phyloP scores from a whole-genome alignment of 306 rosid genomes.

The Ormosia semicastrata region DNA sequence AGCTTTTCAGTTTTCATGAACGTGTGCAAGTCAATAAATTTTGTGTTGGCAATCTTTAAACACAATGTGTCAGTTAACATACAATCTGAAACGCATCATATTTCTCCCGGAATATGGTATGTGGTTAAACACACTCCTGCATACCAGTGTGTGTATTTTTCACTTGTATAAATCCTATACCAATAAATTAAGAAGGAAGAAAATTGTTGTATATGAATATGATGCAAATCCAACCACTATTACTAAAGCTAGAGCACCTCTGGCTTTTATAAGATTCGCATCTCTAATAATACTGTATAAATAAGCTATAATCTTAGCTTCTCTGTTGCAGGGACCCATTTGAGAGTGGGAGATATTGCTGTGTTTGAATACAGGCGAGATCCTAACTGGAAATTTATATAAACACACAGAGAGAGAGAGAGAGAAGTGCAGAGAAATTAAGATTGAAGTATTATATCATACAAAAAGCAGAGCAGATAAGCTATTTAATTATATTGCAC shows the following conservation, averaged over 20 bases:
- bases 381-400: neutral
- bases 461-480: slow-evolving; percentile 29
- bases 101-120: neutral
- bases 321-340: slow-evolving; percentile 30
- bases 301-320: neutral
- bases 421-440: neutral
- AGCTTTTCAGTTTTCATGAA: slow-evolving; percentile 32
- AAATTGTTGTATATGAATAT: neutral
- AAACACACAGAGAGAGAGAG: neutral
- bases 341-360: slow-evolving; percentile 19
- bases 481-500: slow-evolving; percentile 10
- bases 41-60: neutral
- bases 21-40: slow-evolving; percentile 9
- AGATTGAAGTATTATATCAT: neutral
- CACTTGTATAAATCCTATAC: neutral
- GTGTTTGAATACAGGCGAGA: neutral
- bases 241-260: neutral
- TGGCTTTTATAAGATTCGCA: slow-evolving; percentile 1
- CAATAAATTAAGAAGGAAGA: neutral
- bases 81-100: neutral
- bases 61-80: neutral
- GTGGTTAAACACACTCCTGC: neutral
- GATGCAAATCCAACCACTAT: neutral
- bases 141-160: neutral
- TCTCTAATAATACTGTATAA: neutral